Conservation (phyloP, 2,329 filamentous ascomycete genomes). For the Exophiala aquamarina region DNA sequence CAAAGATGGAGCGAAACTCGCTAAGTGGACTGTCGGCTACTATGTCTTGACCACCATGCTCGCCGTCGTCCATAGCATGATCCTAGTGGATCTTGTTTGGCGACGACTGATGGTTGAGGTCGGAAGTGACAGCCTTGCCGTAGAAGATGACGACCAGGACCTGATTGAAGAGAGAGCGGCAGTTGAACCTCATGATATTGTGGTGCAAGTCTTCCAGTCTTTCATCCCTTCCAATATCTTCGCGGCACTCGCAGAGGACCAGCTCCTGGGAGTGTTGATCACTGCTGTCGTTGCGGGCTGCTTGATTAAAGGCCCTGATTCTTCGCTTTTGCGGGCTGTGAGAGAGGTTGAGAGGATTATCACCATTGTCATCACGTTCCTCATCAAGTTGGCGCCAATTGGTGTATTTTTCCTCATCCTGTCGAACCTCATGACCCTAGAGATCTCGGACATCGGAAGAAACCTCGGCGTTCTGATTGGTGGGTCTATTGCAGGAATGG, state of each 20-base stretch:
- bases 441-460: constrained; percentile 48
- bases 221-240: constrained; percentile 53
- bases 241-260: constrained; percentile 46
- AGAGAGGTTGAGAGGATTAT: constrained; percentile 52
- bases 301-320: constrained; percentile 42
- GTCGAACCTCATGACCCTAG: constrained; percentile 51
- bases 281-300: constrained; percentile 49
- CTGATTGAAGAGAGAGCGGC: constrained; percentile 36
- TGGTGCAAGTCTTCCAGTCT: constrained; percentile 51
- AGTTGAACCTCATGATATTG: constrained; percentile 42
- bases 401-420: constrained; percentile 57
- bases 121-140: constrained; percentile 37
- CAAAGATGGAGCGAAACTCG: constrained; percentile 44
- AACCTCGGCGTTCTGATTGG: constrained; percentile 55
- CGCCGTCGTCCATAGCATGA: constrained; percentile 49
- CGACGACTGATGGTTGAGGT: constrained; percentile 8
- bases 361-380: constrained; percentile 46
- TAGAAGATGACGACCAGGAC: constrained; percentile 35
- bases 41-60: constrained; percentile 53
- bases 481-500: constrained; percentile 47
- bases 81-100: constrained; percentile 52
- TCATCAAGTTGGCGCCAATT: constrained; percentile 52
- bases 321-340: constrained; percentile 44
- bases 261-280: constrained; percentile 50
- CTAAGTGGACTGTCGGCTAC: constrained; percentile 51